phyloP scores from a whole-genome alignment of 177 flowering plant genomes.

The Telopea speciosissima region DNA sequence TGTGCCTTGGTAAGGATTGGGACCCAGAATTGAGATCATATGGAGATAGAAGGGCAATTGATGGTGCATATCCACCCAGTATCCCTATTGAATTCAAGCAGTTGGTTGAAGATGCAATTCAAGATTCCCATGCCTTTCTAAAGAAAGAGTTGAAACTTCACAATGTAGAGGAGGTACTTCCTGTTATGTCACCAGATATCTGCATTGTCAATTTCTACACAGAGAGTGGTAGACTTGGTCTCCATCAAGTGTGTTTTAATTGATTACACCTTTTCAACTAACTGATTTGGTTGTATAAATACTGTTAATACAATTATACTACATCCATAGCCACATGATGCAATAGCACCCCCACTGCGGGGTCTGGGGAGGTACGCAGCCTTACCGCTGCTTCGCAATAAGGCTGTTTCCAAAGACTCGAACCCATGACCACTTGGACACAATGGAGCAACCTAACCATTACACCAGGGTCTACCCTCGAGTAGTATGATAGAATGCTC shows the following conservation, averaged over 20 bases:
- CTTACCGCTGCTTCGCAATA: too few species aligned
- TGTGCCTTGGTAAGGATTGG: conserved; percentile 80
- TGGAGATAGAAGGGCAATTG: conserved; percentile 30
- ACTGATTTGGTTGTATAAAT: too few species aligned
- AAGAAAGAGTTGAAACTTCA: too few species aligned
- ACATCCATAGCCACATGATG: too few species aligned
- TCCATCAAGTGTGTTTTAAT: conserved; percentile 84
- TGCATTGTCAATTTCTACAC: conserved; percentile 82
- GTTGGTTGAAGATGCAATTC: conserved; percentile 40
- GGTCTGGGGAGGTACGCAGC: too few species aligned
- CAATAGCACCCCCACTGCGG: too few species aligned
- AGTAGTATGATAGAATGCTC: too few species aligned
- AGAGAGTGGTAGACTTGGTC: conserved; percentile 60
- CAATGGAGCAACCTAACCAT: too few species aligned
- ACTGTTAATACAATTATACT: too few species aligned
- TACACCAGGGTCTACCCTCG: too few species aligned
- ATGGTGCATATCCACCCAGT: conserved; percentile 42
- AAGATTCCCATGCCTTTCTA: not conserved
- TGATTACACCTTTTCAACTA: not conserved
- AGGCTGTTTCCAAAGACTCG: too few species aligned
- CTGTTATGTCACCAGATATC: conserved; percentile 57
- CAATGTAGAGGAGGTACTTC: conserved; percentile 22
- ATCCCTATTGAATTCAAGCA: conserved; percentile 38
- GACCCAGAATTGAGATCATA: conserved; percentile 47
- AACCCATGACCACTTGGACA: too few species aligned